Evolutionary conservation across 345 rosid species (phyloP).

Genomic region (Eucalyptus shirleyi): DNA sequence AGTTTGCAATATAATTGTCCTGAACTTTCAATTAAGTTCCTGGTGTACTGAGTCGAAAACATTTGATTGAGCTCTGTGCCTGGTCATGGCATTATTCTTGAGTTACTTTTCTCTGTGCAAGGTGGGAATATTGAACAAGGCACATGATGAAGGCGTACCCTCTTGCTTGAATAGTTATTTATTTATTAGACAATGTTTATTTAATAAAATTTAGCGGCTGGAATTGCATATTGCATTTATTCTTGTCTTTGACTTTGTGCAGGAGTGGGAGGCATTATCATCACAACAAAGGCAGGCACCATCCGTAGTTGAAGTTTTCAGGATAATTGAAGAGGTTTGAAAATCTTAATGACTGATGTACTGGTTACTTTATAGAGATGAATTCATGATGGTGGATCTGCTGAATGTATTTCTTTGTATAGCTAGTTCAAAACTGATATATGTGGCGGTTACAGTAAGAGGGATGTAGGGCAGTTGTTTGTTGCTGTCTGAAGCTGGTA

Average conservation of each 20-base stretch:
- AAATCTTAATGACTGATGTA: not conserved
- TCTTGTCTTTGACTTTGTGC: conserved; percentile 5
- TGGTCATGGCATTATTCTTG: not conserved
- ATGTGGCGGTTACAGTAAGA: not conserved
- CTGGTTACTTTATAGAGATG: not conserved
- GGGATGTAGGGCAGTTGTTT: not conserved
- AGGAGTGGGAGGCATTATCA: conserved; percentile 98
- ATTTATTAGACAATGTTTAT: not conserved
- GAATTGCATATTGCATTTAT: not conserved
- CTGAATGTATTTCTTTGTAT: not conserved
- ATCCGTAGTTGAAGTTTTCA: conserved; percentile 87
- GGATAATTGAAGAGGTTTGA: conserved; percentile 93
- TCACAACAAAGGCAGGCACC: conserved; percentile 79
- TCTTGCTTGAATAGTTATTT: not conserved
- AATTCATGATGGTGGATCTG: not conserved
- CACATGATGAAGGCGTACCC: not conserved
- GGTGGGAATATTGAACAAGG: not conserved
- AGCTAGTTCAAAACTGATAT: not conserved
- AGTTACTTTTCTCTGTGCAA: not conserved
- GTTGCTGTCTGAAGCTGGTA: not conserved
- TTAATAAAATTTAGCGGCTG: not conserved
- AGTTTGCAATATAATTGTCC: not conserved
- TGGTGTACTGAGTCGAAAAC: not conserved
- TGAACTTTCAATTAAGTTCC: not conserved
- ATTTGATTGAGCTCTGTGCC: not conserved